Conservation (phyloP, 805 yeast genomes). For the Wickerhamiella qilinensis region DNA sequence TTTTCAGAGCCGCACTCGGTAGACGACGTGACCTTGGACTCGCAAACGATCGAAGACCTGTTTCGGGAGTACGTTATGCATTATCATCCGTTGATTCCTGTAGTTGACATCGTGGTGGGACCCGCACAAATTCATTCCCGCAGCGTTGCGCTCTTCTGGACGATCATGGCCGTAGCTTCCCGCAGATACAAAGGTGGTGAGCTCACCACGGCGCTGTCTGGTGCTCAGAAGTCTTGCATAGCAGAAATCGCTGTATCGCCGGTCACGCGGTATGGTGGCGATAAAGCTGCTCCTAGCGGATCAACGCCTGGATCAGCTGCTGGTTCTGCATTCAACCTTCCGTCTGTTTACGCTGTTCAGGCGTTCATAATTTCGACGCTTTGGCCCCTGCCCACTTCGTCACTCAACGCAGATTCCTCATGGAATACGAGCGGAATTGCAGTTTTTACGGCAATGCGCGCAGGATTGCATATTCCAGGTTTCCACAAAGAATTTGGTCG, state of each 20-base stretch:
- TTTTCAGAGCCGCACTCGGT: constrained; percentile 51
- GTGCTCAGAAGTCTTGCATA: constrained; percentile 54
- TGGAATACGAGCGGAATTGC: constrained; percentile 95
- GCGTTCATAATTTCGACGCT: constrained; percentile 75
- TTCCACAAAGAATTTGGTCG: constrained; percentile 33
- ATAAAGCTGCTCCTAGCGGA: constrained; percentile 60
- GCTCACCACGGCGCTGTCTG: constrained; percentile 47
- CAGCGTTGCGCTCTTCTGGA: constrained; percentile 90
- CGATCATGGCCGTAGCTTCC: constrained; percentile 68
- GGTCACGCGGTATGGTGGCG: constrained; percentile 48
- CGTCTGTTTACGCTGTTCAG: constrained; percentile 87
- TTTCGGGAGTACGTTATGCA: constrained; percentile 54
- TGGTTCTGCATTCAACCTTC: constrained; percentile 71
- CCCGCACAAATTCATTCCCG: constrained; percentile 64
- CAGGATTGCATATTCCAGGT: constrained; percentile 79
- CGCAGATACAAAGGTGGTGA: constrained; percentile 36
- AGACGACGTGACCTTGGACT: constrained; percentile 47
- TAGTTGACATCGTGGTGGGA: constrained; percentile 66
- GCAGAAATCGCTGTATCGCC: constrained; percentile 87
- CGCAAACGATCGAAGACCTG: constrained; percentile 44
- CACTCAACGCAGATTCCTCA: constrained; percentile 85
- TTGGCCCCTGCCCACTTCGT: constrained; percentile 95
- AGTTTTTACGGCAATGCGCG: constrained; percentile 76
- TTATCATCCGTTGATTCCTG: constrained; percentile 78
- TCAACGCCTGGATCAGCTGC: constrained; percentile 8